These are phyloP conservation scores for Ophiostoma sp. DNA, from an alignment of 2,329 filamentous ascomycete genomes.

Conservation along the genomic window DNA sequence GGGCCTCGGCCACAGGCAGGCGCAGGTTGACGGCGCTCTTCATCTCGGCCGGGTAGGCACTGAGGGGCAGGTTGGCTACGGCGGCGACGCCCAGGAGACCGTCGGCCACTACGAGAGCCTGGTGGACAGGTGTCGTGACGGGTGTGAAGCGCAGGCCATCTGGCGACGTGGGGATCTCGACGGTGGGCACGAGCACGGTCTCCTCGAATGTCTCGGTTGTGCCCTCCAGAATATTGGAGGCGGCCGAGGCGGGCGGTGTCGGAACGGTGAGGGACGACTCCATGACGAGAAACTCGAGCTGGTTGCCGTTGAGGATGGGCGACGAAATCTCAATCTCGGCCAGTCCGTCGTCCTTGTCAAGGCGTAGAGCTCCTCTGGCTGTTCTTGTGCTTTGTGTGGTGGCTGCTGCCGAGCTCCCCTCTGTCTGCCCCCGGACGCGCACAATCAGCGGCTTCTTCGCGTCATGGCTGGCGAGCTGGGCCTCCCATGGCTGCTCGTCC, in stretches of 20 bases:
- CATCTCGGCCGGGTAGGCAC: slow-evolving; percentile 44
- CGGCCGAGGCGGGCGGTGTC: slow-evolving; percentile 42
- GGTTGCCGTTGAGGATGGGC: slow-evolving; percentile 59
- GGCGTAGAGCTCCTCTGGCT: not conserved
- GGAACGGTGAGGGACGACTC: slow-evolving; percentile 45
- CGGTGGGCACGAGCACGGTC: slow-evolving; percentile 70
- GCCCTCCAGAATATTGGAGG: slow-evolving; percentile 36
- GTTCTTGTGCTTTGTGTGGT: slow-evolving; percentile 27
- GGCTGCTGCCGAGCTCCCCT: slow-evolving; percentile 40
- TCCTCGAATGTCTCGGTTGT: slow-evolving; percentile 55
- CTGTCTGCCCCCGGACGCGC: slow-evolving; percentile 46
- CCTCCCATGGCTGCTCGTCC: slow-evolving; percentile 66
- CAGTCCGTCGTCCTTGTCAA: slow-evolving; percentile 44
- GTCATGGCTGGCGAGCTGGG: slow-evolving; percentile 55
- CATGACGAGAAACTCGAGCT: slow-evolving; percentile 64
- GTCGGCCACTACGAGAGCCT: slow-evolving; percentile 70
- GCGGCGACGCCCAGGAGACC: slow-evolving; percentile 68
- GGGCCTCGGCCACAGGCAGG: slow-evolving; percentile 43
- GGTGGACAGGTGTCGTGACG: slow-evolving; percentile 81
- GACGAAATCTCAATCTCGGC: slow-evolving; percentile 64
- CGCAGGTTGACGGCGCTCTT: slow-evolving; percentile 57
- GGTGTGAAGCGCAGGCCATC: slow-evolving; percentile 53
- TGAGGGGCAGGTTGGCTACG: slow-evolving; percentile 47
- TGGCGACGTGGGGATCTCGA: slow-evolving; percentile 69
- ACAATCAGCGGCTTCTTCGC: slow-evolving; percentile 62